Conservation (phyloP, 106 monocot species). For the Platanthera guangdongensis region DNA sequence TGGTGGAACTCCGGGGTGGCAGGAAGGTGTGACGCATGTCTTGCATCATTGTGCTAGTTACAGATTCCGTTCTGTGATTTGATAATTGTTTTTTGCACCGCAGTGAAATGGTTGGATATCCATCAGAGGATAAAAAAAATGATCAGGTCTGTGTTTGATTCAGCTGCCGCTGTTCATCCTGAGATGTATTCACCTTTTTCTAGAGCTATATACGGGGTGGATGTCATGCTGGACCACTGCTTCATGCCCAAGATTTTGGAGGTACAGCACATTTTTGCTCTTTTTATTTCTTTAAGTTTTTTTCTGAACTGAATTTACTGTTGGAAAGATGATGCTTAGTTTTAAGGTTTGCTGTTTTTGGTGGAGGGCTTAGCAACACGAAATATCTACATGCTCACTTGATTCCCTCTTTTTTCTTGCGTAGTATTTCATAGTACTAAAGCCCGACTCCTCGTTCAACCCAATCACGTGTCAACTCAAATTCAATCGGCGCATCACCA, state of each 20-base stretch:
- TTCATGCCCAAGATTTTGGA: conserved; percentile 94
- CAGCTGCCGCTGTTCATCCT: conserved; percentile 73
- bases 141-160: conserved; percentile 77
- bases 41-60: too few relatives aligned
- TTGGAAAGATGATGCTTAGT: too few relatives aligned
- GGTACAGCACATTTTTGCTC: conserved; percentile 25
- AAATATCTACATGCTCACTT: too few relatives aligned
- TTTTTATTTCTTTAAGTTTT: neutral
- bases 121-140: conserved; percentile 58
- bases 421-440: too few relatives aligned
- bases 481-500: too few relatives aligned
- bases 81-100: conserved; percentile 5
- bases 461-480: too few relatives aligned
- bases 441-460: too few relatives aligned
- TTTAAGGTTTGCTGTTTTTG: too few relatives aligned
- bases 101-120: conserved; percentile 89
- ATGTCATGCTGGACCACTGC: conserved; percentile 82
- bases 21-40: too few relatives aligned
- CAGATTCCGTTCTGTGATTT: neutral
- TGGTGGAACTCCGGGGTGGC: too few relatives aligned
- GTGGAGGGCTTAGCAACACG: too few relatives aligned
- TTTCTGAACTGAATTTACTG: neutral
- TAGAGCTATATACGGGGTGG: conserved; percentile 92
- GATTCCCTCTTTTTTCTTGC: too few relatives aligned
- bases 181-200: conserved; percentile 78